Base-by-base conservation (phyloP, 2,329 filamentous ascomycete species). In the Clonostachys solani region DNA sequence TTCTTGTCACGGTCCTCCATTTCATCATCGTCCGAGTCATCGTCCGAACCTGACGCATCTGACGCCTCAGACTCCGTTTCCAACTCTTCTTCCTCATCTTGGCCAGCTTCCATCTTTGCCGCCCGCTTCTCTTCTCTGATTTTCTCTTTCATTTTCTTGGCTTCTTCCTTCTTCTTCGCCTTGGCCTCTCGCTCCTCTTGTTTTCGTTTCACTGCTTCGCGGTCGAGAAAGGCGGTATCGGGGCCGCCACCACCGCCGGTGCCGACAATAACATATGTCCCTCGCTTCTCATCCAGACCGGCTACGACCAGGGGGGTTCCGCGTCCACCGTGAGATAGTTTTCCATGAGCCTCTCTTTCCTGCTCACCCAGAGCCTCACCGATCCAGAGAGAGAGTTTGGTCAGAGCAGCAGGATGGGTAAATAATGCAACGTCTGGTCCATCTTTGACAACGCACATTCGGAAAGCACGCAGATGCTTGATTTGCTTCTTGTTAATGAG, bases 371-470 rank as follows among this genome's bases (percentile, higher is more conserved):
- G 84, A 0, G 94, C 94, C 67, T 97, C 92, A 42, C 87, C 89
- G 40, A 99, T 81, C 94, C 94, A 99, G 4, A 96, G 76, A 0
- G 92, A 92, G 13, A 99, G 78, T 65, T 97, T 96, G 3, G 92
- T 95, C 19, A 99, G 72, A 2, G 94, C 94, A 6, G 92, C 89
- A 0, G 94, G 92, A 60, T 97, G 92, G 1, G 86, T 91, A 68
- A 99, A 99, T 12, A 97, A 78, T n/a, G 80, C 71, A 0, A 95
- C 87, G 57, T 97, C 94, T 1, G 92, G 90, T 0, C 92, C 91
- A 60, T 97, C 94, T 62, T 95, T 96, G 56, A 99, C 91, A 5
- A 97, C 87, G 34, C 89, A 95, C 78, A 99, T 91, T 44, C 94
- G 88, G 65, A 97, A 99, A 1, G 92, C 88, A 43, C 90, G 84